These are phyloP conservation scores for Rhodomyrtus psidioides DNA, from an alignment of 441 rosid genomes.

Conservation along the genomic window DNA sequence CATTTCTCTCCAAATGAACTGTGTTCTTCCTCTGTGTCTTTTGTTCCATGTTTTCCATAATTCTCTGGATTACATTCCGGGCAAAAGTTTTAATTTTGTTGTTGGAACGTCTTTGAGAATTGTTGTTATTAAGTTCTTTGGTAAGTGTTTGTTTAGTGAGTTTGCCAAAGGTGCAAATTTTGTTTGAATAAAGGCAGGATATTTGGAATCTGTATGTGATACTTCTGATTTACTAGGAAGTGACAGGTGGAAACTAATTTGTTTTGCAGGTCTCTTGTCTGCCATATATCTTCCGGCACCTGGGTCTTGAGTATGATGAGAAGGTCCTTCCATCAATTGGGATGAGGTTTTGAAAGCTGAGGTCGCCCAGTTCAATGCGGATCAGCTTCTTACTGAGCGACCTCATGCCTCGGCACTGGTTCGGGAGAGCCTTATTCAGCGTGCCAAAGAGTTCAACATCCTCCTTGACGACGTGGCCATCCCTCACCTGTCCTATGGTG, in stretches of 20 bases:
- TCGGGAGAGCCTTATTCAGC: slow-evolving; percentile 54
- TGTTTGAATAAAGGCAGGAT: neutral
- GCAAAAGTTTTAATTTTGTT: neutral
- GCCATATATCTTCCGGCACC: slow-evolving; percentile 72
- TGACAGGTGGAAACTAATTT: neutral
- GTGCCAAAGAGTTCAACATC: slow-evolving; percentile 87
- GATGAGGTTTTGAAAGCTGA: slow-evolving; percentile 87
- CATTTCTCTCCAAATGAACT: neutral
- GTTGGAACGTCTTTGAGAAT: neutral
- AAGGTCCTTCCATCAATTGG: slow-evolving; percentile 97
- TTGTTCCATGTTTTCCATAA: neutral
- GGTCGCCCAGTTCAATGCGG: slow-evolving; percentile 97
- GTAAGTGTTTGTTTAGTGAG: neutral
- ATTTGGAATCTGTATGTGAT: neutral
- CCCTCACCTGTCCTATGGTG: slow-evolving; percentile 85
- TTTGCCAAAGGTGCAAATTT: neutral
- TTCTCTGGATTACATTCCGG: neutral
- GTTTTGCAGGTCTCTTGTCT: slow-evolving; percentile 45
- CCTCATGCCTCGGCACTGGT: slow-evolving; percentile 87
- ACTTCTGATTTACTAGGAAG: neutral
- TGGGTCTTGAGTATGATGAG: slow-evolving; percentile 94
- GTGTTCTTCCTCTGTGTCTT: neutral
- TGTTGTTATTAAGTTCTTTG: neutral
- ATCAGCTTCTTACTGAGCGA: slow-evolving; percentile 94
- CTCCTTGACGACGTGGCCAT: slow-evolving; percentile 90